A percentile compares a stretch with the other conserved stretches of the same genome.
Evolutionary conservation across 2,329 filamentous ascomycete genomes (phyloP).

Genomic region (Cadophora gregata): DNA sequence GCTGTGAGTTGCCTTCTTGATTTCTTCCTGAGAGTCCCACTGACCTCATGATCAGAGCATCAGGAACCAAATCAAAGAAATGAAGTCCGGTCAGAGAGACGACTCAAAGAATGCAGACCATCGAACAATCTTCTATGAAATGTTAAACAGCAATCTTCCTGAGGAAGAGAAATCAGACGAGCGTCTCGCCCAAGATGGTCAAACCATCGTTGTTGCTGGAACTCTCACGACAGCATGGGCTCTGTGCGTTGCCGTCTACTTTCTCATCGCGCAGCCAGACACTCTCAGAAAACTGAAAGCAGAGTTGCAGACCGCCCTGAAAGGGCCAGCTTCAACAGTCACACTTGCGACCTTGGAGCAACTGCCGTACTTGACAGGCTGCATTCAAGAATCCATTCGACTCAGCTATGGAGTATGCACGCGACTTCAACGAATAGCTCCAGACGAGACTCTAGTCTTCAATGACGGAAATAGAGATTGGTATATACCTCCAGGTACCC

Average conservation of each 20-base stretch:
- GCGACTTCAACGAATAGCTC: conserved; percentile 40
- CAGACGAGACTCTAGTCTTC: conserved; percentile 32
- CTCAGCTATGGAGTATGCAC: conserved; percentile 42
- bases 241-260: conserved; percentile 45
- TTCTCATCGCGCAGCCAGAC: conserved; percentile 45
- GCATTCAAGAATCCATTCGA: conserved; percentile 46
- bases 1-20: background rate
- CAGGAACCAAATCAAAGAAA: conserved; percentile 7
- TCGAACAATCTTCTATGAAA: conserved; percentile 40
- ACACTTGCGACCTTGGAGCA: conserved; percentile 33
- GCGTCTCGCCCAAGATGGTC: conserved; percentile 15
- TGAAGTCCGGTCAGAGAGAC: conserved; percentile 10
- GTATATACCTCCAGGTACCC: conserved; percentile 42
- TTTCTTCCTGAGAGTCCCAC: background rate
- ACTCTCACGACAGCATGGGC: conserved; percentile 44
- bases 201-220: conserved; percentile 1
- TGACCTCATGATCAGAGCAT: background rate
- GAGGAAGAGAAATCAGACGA: conserved; percentile 15
- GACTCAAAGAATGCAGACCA: conserved; percentile 23
- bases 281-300: conserved; percentile 43
- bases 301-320: conserved; percentile 43
- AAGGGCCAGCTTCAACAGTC: conserved; percentile 16
- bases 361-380: conserved; percentile 42
- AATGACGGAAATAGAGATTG: conserved; percentile 25
- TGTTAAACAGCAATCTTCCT: conserved; percentile 44